Evolutionary conservation across 805 yeast species (phyloP), one percentile per base, ranked within the genome.

Genomic region (Sugiyamaella qingdaonensis): DNA sequence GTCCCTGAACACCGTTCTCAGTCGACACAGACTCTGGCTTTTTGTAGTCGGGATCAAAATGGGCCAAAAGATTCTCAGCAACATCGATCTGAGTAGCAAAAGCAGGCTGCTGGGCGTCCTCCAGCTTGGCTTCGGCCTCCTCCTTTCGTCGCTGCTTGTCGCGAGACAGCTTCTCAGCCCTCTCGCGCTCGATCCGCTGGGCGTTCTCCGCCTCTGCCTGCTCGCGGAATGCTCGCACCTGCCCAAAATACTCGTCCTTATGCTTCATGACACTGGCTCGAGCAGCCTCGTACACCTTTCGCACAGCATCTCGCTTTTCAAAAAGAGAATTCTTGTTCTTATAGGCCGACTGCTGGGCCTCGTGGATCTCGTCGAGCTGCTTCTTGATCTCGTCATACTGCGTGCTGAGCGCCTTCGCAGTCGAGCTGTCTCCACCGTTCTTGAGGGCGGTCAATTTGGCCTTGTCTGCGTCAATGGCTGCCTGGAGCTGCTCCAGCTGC

Each of bases 41-140:
- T 64, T 82, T 88, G 71, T 80, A 83, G 46, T 84, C 66, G 61
- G 95, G 94, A 66, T 90, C 96, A 62, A 94, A 88, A 71, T 80
- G 80, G 35, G 73, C 65, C 67, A 91, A 77, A 67, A 90, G 77
- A 52, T 78, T 74, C 70, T 90, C 88, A 64, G 94, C 86, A 58
- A 85, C 75, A 60, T 78, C 77, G 63, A 92, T 85, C 73, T 94
- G 96, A 44, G 73, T 73, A 54, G 85, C 81, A 73, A 86, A 91
- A 27, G 97, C 98, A 29, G 98, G 96, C 61, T 73, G 72, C 43
- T 72, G 70, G 27, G 86, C 81, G 46, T 90, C 90, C 58, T 82
- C 86, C 49, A 82, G 78, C 74, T 87, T 80, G 64, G 81, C 81
- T 65, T 80, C 76, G 62, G 88, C 88, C 53, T 85, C 86, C 63